Evolutionary conservation across 805 yeast species (phyloP).

Genomic region (Nakazawaea anatomiae): DNA sequence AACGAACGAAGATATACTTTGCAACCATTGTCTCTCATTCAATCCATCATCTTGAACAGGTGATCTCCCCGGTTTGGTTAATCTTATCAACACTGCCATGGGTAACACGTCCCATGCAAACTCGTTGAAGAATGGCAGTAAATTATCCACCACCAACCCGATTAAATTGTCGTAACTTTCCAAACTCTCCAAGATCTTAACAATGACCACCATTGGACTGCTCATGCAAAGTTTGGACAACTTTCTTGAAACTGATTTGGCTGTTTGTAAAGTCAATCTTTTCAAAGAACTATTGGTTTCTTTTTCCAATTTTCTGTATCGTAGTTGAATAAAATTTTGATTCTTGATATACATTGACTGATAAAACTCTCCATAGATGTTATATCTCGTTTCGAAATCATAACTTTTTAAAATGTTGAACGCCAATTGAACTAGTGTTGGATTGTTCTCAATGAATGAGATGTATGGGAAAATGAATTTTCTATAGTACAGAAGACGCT

Average conservation of each 20-base stretch:
- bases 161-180: slow-evolving; percentile 90
- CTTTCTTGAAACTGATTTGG: slow-evolving; percentile 62
- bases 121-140: slow-evolving; percentile 61
- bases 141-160: slow-evolving; percentile 65
- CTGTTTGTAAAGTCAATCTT: slow-evolving; percentile 76
- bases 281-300: slow-evolving; percentile 74
- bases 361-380: slow-evolving; percentile 75
- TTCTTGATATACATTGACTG: slow-evolving; percentile 47
- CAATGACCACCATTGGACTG: slow-evolving; percentile 75
- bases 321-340: slow-evolving; percentile 48
- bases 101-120: slow-evolving; percentile 86
- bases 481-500: slow-evolving; percentile 61
- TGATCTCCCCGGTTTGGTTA: slow-evolving; percentile 57
- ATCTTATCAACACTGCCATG: slow-evolving; percentile 62
- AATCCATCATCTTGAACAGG: slow-evolving; percentile 74
- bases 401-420: slow-evolving; percentile 47
- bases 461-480: slow-evolving; percentile 62
- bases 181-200: slow-evolving; percentile 68
- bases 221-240: slow-evolving; percentile 66
- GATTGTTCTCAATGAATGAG: slow-evolving; percentile 45
- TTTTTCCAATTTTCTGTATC: slow-evolving; percentile 65
- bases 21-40: slow-evolving; percentile 79
- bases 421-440: slow-evolving; percentile 55
- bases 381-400: slow-evolving; percentile 60
- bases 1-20: slow-evolving; percentile 71